A percentile compares a stretch with the other conserved stretches of the same genome.
Conservation (phyloP, 1,284 basidiomycete genomes). For the Trichosporon inkin region DNA sequence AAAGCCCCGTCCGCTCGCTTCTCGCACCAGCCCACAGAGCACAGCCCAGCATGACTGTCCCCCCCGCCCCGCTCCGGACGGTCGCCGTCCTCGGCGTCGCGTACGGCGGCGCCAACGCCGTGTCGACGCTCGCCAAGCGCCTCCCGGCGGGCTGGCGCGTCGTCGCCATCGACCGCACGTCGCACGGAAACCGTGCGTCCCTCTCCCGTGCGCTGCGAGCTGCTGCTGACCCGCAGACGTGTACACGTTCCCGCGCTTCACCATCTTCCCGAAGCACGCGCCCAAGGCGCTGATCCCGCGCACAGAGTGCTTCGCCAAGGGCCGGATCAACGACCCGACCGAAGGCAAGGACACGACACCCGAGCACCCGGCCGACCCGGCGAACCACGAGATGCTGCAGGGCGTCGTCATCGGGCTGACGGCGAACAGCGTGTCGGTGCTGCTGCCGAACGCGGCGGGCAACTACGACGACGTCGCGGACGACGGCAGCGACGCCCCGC, state of each 20-base stretch:
- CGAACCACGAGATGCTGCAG: constrained; percentile 48
- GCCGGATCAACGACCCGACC: constrained; percentile 15
- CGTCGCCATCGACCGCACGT: constrained; percentile 65
- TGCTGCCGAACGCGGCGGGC: constrained; percentile 22
- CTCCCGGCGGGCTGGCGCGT: constrained; percentile 63
- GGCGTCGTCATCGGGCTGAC: constrained; percentile 55
- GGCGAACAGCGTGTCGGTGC: constrained; percentile 55
- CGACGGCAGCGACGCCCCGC: constrained; percentile 15
- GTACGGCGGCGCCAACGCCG: constrained; percentile 59
- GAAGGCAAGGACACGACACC: constrained; percentile 18
- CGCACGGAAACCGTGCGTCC: constrained; percentile 51
- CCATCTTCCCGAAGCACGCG: constrained; percentile 63
- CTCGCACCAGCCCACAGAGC: no score
- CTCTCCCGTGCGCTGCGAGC: no score
- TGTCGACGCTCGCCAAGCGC: constrained; percentile 57
- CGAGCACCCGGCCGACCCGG: constrained; percentile 25
- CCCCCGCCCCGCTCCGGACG: constrained; percentile 36
- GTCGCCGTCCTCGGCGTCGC: constrained; percentile 60
- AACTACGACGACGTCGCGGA: constrained; percentile 17
- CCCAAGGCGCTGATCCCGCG: constrained; percentile 65
- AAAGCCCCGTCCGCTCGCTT: no score
- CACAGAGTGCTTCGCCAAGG: constrained; percentile 28
- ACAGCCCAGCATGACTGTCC: constrained; percentile 14
- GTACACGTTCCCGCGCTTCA: constrained; percentile 58
- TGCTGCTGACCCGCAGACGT: constrained; percentile 37